Base-by-base conservation (phyloP, 441 rosid species). In the Aleurites moluccanus region DNA sequence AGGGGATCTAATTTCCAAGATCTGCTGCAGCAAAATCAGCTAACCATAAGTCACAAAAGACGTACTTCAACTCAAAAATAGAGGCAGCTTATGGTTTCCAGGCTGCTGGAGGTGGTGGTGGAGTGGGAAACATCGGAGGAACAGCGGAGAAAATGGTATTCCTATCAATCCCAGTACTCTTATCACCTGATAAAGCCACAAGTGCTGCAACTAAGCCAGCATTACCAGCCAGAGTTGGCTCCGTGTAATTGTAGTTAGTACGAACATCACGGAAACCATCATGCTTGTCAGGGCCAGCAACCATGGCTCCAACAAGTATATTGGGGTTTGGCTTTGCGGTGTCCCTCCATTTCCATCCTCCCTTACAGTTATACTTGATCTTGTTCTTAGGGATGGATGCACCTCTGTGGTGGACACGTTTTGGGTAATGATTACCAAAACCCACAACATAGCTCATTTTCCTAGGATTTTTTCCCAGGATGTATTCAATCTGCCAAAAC, bases 101-200 rank as follows among this genome's bases (percentile, higher is more conserved):
- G 55, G 99, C 95, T 28, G 99, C 98, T 6, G 99, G 98, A 25
- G 99, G 99, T 0, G 98, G 99, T 1, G 99, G 99, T 1, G 97
- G 88, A 35, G 92, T 90, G 5, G 96, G 96, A 81, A 87, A 89
- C 92, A 95, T 89, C 7, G 98, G 98, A 60, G 97, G 99, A 30
- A 95, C 92, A 0, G 96, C 96, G 4, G 96, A 95, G 84, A 95
- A 93, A 20, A 95, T 90, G 10, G 95, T 93, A 79, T 91, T 95
- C 87, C 86, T 90, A 86, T 93, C 99, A 40, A 96, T 88, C 38
- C 85, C 80, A 8, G 83, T 53, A 3, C 72, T 73, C 65, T 77
- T 83, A 10, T 88, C 93, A 1, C 98, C 97, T 0, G 97, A 92
- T 70, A 93, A 81, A 18, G 98, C 96, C 81, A 96, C 91, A 0